Percentiles rank a stretch among this genome's conserved stretches.
These are phyloP conservation scores for Wickerhamomyces pijperi DNA, from an alignment of 805 yeast species.

Conservation along the genomic window DNA sequence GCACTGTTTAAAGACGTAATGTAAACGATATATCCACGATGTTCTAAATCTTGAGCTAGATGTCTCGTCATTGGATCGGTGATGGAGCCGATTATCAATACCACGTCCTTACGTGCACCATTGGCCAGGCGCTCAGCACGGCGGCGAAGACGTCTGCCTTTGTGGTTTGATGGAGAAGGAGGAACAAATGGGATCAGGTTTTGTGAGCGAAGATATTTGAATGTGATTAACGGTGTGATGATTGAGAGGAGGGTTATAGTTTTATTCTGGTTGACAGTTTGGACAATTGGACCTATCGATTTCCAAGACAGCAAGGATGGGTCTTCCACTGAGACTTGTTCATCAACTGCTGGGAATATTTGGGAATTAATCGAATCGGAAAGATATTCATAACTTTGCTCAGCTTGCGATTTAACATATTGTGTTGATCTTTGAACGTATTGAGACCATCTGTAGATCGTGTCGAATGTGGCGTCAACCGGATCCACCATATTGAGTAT, in stretches of 20 bases:
- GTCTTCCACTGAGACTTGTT: background rate
- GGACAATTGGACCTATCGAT: background rate
- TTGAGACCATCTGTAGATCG: slow-evolving; percentile 11
- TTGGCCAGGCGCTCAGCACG: slow-evolving; percentile 51
- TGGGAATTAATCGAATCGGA: background rate
- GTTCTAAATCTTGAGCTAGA: slow-evolving; percentile 63
- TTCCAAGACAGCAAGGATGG: background rate
- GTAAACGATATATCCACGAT: slow-evolving; percentile 73
- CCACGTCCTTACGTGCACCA: slow-evolving; percentile 69
- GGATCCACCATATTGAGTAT: slow-evolving; percentile 3
- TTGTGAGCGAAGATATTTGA: background rate
- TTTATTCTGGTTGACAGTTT: background rate
- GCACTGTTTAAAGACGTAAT: slow-evolving; percentile 38
- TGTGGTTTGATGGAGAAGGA: background rate
- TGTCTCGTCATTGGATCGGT: slow-evolving; percentile 61
- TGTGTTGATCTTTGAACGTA: slow-evolving; percentile 2
- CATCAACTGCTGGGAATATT: background rate
- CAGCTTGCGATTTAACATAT: background rate
- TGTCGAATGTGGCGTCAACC: slow-evolving; percentile 10
- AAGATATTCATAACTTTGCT: background rate
- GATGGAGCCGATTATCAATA: slow-evolving; percentile 67
- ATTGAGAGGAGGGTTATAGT: background rate
- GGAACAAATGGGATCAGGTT: too few species aligned
- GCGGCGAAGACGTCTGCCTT: slow-evolving; percentile 21
- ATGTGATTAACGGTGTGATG: background rate